A percentile compares a stretch with the other conserved stretches of the same genome.
Conservation (phyloP, 495 filamentous ascomycete genomes). For the Astrothelium macrocarpum region DNA sequence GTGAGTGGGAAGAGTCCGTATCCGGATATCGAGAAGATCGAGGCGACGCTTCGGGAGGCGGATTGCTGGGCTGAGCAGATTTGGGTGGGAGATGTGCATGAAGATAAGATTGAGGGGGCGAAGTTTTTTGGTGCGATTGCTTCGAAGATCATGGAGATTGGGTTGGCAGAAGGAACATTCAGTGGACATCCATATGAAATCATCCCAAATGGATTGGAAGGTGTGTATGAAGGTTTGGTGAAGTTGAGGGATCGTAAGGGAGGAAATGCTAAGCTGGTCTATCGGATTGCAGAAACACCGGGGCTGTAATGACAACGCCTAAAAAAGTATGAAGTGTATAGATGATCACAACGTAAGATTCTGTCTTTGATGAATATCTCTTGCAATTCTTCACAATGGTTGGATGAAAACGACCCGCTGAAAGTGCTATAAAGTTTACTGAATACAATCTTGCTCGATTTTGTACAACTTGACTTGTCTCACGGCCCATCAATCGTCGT, state of each 20-base stretch:
- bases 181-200: slow-evolving; percentile 42
- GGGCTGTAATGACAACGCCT: not conserved
- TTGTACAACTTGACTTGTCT: too few species aligned
- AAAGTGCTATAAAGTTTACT: too few species aligned
- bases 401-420: too few species aligned
- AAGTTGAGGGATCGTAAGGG: slow-evolving; percentile 42
- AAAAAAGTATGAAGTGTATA: too few species aligned
- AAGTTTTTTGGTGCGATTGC: not conserved
- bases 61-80: not conserved
- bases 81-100: not conserved
- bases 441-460: too few species aligned
- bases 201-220: slow-evolving; percentile 38
- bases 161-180: slow-evolving; percentile 43
- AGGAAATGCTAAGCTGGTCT: slow-evolving; percentile 50
- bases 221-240: slow-evolving; percentile 43
- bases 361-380: too few species aligned
- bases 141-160: slow-evolving; percentile 28
- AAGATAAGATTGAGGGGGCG: not conserved
- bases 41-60: not conserved
- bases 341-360: too few species aligned
- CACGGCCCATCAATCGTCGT: slow-evolving; percentile 35
- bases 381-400: not conserved
- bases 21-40: not conserved
- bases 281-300: slow-evolving; percentile 23
- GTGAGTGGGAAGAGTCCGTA: not conserved